Evolutionary conservation across 148 eudicot genomes (phyloP).

Genomic region (Suaeda aralocaspica): DNA sequence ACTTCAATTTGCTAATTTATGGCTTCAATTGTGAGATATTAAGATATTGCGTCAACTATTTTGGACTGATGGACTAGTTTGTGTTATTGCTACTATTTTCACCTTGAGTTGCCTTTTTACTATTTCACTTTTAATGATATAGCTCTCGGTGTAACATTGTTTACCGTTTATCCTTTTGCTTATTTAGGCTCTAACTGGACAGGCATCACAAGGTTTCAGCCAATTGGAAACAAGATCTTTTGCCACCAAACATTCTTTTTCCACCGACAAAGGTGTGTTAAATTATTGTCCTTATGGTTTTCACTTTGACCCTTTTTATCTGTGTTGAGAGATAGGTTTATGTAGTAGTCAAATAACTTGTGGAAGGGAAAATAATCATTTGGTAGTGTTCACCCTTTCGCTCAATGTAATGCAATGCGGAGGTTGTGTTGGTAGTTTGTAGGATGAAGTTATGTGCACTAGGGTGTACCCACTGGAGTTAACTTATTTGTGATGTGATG

Average conservation of each 20-base stretch:
- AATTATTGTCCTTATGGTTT: background rate
- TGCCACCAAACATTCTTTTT: constrained; percentile 49
- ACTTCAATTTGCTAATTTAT: background rate
- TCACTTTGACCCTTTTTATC: background rate
- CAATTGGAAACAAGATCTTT: constrained; percentile 34
- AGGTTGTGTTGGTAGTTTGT: too few species aligned
- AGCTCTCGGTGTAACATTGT: background rate
- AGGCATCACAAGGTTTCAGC: constrained; percentile 27
- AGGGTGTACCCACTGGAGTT: too few species aligned
- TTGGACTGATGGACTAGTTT: background rate
- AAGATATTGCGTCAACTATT: background rate
- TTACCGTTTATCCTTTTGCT: constrained; percentile 8
- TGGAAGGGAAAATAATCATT: background rate
- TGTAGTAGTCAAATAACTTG: background rate
- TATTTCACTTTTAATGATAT: background rate
- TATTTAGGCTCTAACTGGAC: constrained; percentile 31
- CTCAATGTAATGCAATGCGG: too few species aligned
- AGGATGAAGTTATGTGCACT: too few species aligned
- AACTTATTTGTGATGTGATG: too few species aligned
- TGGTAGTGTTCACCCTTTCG: too few species aligned
- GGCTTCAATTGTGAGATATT: background rate
- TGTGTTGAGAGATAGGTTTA: background rate
- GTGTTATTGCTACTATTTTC: background rate
- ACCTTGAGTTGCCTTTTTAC: background rate
- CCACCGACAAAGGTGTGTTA: constrained; percentile 38